These are phyloP conservation scores for Penicillium frequentans DNA, from an alignment of 2,329 filamentous ascomycete species.

Conservation along the genomic window DNA sequence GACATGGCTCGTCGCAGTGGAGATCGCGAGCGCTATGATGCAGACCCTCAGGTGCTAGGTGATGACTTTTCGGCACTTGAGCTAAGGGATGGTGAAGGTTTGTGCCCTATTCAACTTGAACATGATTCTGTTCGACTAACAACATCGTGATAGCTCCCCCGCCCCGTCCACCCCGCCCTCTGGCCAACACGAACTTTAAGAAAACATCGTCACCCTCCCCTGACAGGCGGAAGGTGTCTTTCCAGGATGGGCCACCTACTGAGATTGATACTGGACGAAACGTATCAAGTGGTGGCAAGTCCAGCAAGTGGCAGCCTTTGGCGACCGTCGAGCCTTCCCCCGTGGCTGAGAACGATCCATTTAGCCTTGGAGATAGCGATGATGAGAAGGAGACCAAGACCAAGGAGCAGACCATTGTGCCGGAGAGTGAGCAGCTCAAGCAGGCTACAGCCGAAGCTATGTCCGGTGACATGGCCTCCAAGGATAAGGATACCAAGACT, in stretches of 20 bases:
- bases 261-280: slow-evolving; percentile 77
- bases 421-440: slow-evolving; percentile 62
- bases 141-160: slow-evolving; percentile 48
- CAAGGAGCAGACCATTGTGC: slow-evolving; percentile 55
- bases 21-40: slow-evolving; percentile 90
- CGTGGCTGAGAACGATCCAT: slow-evolving; percentile 88
- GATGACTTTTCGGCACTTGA: slow-evolving; percentile 79
- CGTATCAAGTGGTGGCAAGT: slow-evolving; percentile 55
- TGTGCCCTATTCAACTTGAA: not conserved
- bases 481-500: slow-evolving; percentile 25
- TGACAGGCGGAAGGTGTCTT: slow-evolving; percentile 54
- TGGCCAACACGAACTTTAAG: slow-evolving; percentile 78
- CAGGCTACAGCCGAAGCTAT: slow-evolving; percentile 58
- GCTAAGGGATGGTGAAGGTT: slow-evolving; percentile 62
- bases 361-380: slow-evolving; percentile 93
- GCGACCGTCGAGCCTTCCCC: slow-evolving; percentile 81
- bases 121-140: not conserved
- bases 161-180: slow-evolving; percentile 59
- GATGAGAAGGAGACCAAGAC: slow-evolving; percentile 81
- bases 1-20: slow-evolving; percentile 71
- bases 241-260: slow-evolving; percentile 67
- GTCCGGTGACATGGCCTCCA: slow-evolving; percentile 40
- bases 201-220: slow-evolving; percentile 64
- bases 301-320: slow-evolving; percentile 96
- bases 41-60: slow-evolving; percentile 83